These are phyloP conservation scores for Ambrosiella xylebori DNA, from an alignment of 2,329 filamentous ascomycete species.

Conservation along the genomic window DNA sequence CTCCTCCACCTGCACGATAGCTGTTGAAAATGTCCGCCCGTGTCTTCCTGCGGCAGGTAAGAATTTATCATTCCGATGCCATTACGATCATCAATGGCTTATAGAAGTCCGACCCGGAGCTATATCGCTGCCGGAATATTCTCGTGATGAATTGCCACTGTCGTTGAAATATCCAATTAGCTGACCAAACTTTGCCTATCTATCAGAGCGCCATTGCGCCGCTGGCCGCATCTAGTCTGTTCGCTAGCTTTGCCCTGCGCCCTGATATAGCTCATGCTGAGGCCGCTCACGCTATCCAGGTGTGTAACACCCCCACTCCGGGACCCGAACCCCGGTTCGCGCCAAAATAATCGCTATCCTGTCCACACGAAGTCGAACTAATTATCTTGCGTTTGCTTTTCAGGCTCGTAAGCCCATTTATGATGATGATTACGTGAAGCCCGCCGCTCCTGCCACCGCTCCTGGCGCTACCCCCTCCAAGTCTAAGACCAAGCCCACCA, in stretches of 20 bases:
- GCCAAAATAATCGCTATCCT: neutral
- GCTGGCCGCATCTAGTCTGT: constrained; percentile 34
- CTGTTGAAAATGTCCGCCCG: constrained; percentile 38
- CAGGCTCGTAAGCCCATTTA: constrained; percentile 54
- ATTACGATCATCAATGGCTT: neutral
- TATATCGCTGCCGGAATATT: neutral
- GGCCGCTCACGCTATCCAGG: constrained; percentile 21
- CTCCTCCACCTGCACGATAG: neutral
- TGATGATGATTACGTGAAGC: constrained; percentile 35
- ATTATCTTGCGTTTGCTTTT: neutral
- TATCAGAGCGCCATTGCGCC: constrained; percentile 34
- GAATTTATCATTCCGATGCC: constrained; percentile 11
- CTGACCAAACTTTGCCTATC: constrained; percentile 4
- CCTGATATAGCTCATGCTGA: constrained; percentile 35
- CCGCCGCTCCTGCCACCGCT: constrained; percentile 12
- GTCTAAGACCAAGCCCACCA: constrained; percentile 19
- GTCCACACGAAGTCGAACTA: neutral
- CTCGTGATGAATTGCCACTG: neutral
- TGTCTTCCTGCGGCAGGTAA: constrained; percentile 40
- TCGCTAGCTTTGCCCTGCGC: constrained; percentile 30
- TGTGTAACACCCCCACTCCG: neutral
- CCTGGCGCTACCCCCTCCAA: constrained; percentile 17
- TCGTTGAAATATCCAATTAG: neutral
- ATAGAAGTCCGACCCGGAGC: neutral
- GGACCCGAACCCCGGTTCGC: neutral